Evolutionary conservation across 2,329 filamentous ascomycete species (phyloP).

Genomic region (Aureobasidium sp.): DNA sequence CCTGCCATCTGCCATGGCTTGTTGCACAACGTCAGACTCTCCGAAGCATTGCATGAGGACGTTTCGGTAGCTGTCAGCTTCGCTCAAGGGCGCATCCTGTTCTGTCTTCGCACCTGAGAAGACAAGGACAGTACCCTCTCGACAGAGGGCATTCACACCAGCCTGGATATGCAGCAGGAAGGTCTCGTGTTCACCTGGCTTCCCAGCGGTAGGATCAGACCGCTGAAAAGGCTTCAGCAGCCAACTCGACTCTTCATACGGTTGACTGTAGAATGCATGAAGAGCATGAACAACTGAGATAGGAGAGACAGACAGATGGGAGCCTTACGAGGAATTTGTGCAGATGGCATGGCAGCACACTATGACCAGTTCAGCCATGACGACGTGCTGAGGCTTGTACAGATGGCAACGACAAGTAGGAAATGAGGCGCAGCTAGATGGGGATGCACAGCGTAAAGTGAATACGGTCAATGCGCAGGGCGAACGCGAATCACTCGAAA

Average conservation of each 20-base stretch:
- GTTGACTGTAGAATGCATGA: slow-evolving; percentile 17
- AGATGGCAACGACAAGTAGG: not conserved
- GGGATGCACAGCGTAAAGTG: not conserved
- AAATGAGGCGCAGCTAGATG: slow-evolving; percentile 7
- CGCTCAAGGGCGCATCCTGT: slow-evolving; percentile 25
- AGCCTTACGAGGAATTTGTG: slow-evolving; percentile 6
- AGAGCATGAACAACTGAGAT: not conserved
- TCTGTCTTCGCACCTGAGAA: slow-evolving; percentile 61
- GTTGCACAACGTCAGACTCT: slow-evolving; percentile 17
- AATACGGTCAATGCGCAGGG: not conserved
- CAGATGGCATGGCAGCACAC: slow-evolving; percentile 81
- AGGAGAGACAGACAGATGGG: not conserved
- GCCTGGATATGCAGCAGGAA: slow-evolving; percentile 69
- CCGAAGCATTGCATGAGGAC: slow-evolving; percentile 16
- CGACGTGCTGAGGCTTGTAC: not conserved
- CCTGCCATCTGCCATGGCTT: slow-evolving; percentile 17
- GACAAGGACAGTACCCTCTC: slow-evolving; percentile 47
- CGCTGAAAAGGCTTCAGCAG: slow-evolving; percentile 68
- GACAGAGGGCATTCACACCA: slow-evolving; percentile 50
- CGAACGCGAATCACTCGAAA: not conserved
- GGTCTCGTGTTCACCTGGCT: slow-evolving; percentile 64
- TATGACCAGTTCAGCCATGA: slow-evolving; percentile 53
- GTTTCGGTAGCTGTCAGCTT: slow-evolving; percentile 25
- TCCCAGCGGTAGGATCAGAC: slow-evolving; percentile 30
- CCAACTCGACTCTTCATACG: slow-evolving; percentile 41